Percentiles rank a stretch among this genome's conserved stretches.
Evolutionary conservation across 495 filamentous ascomycete genomes (phyloP).

Genomic region (Aspergillus bertholletiae): DNA sequence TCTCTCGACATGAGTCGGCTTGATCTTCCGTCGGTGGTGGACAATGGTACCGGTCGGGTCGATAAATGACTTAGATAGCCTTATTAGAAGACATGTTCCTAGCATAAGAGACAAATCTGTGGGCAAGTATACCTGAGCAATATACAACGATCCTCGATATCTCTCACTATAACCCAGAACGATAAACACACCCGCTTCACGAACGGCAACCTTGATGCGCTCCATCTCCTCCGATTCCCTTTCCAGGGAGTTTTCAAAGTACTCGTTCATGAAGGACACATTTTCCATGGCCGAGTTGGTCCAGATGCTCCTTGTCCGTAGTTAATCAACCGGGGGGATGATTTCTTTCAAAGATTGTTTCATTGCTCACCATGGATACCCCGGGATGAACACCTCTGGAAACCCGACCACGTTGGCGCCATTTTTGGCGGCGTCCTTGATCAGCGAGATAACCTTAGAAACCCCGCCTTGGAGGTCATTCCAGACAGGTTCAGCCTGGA

Average conservation of each 20-base stretch:
- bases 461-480: slow-evolving; percentile 28
- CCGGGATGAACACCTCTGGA: slow-evolving; percentile 37
- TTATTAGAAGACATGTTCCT: too few relatives aligned
- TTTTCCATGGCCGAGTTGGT: slow-evolving; percentile 2
- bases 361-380: slow-evolving; percentile 29
- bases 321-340: neutral
- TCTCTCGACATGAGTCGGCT: slow-evolving; percentile 57
- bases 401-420: slow-evolving; percentile 29
- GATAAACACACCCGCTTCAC: slow-evolving; percentile 23
- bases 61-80: slow-evolving; percentile 38
- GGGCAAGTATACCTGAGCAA: slow-evolving; percentile 35
- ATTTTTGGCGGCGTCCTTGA: slow-evolving; percentile 25
- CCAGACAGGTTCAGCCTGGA: slow-evolving; percentile 24
- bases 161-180: slow-evolving; percentile 49
- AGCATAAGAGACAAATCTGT: neutral
- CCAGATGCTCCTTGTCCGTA: slow-evolving; percentile 2
- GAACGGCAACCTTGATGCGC: slow-evolving; percentile 20
- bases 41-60: slow-evolving; percentile 38
- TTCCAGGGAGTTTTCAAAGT: slow-evolving; percentile 25
- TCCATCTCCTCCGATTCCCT: slow-evolving; percentile 29
- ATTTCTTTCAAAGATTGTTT: neutral
- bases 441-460: slow-evolving; percentile 25
- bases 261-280: slow-evolving; percentile 12
- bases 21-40: slow-evolving; percentile 52
- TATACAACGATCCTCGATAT: slow-evolving; percentile 44